Percentiles rank a stretch among this genome's conserved stretches.
Evolutionary conservation across 192 early-diverging fungal genomes (phyloP).

Genomic region (Ambispora gerdemannii): DNA sequence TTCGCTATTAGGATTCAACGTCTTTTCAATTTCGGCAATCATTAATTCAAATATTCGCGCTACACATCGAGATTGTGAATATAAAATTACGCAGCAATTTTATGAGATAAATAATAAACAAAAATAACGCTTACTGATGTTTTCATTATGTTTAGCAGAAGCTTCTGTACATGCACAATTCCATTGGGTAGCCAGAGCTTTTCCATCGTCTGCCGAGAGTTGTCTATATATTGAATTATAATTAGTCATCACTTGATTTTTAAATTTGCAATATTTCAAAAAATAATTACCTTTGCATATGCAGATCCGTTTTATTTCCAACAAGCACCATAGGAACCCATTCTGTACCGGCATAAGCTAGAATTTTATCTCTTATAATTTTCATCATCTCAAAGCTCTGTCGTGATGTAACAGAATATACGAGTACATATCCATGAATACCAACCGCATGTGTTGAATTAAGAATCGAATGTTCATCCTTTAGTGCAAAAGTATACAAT

Average conservation of each 20-base stretch:
- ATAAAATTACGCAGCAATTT: not conserved
- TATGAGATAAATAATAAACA: not conserved
- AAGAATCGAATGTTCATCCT: slow-evolving; percentile 93
- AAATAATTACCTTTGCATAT: slow-evolving; percentile 52
- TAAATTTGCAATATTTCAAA: not conserved
- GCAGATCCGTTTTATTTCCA: slow-evolving; percentile 90
- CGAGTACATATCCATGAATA: slow-evolving; percentile 92
- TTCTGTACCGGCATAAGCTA: slow-evolving; percentile 86
- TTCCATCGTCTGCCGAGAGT: slow-evolving; percentile 75
- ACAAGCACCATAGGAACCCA: slow-evolving; percentile 89
- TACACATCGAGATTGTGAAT: slow-evolving; percentile 21
- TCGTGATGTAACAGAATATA: slow-evolving; percentile 84
- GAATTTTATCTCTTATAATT: slow-evolving; percentile 90
- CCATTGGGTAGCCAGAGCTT: slow-evolving; percentile 76
- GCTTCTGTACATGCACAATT: slow-evolving; percentile 85
- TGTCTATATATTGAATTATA: slow-evolving; percentile 45
- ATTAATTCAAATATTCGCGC: slow-evolving; percentile 78
- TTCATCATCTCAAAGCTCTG: slow-evolving; percentile 87
- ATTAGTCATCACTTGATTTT: not conserved
- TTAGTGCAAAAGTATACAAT: too few species aligned
- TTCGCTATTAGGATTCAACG: slow-evolving; percentile 55
- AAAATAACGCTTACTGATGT: slow-evolving; percentile 61
- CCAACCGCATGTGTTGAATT: slow-evolving; percentile 86
- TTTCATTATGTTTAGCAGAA: slow-evolving; percentile 88
- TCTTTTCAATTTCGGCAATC: slow-evolving; percentile 81